Base-by-base conservation (phyloP, 2,329 filamentous ascomycete species). In the Aureobasidium sp. region DNA sequence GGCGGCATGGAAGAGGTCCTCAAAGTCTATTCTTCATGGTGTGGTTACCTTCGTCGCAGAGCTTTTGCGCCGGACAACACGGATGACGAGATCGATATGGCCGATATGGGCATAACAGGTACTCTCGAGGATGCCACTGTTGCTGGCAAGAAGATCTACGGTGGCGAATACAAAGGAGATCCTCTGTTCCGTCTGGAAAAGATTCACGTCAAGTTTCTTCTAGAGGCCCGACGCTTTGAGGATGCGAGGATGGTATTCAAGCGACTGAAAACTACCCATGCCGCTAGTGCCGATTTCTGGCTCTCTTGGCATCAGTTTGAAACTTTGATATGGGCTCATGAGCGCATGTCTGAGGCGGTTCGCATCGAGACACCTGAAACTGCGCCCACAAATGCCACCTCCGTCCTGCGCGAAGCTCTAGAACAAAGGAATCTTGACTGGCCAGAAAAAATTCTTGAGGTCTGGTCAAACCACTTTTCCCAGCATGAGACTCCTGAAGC, bases 11-110 rank as follows among this genome's bases (percentile, higher is more conserved):
- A 91, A 55, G 89, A 92, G 67, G 86, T 97, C 36, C 83, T 97
- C 63, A 91, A 96, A 69, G 90, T 97, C 70, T 91, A 97, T 70
- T 86, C 90, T 59, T 88, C 92, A 0, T 99, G 94, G 94, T 97
- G 93, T 71, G 91, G 91, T 55, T 97, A 93, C 68, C 81, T 99
- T 22, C 91, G 93, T 67, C 88, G 94, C 27, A 87, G 87, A 53
- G 91, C 93, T 20, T 91, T 96, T 78, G 80, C 86, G 62, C 81
- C 85, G 1, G 84, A 85, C 63, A 84, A 84, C 1, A 89, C 93
- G 63, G 92, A 97, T 71, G 90, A 81, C 58, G 77, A 93, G 60
- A 82, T 89, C 36, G 92, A 97, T 71, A 85, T 96, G 52, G 93
- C 93, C 8, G 91, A 97, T 71, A 89, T 96, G 45, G 93, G 91